phyloP scores from a whole-genome alignment of 2,329 filamentous ascomycete species.

The Fusarium sambucinum region DNA sequence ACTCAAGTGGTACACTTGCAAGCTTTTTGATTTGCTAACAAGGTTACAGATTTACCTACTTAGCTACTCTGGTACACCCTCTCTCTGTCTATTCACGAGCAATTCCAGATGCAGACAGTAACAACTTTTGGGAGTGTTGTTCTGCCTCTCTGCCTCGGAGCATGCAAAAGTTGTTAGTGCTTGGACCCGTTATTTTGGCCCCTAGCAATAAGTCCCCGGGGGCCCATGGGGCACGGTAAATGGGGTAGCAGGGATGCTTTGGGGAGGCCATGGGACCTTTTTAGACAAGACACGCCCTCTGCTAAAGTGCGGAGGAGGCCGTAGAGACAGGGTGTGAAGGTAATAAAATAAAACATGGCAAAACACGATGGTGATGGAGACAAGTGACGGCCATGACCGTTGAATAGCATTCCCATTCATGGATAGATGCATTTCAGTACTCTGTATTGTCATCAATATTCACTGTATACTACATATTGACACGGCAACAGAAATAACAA shows the following conservation, averaged over 20 bases:
- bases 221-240: conserved; percentile 41
- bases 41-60: conserved; percentile 32
- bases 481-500: neutral
- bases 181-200: neutral
- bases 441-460: neutral
- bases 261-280: conserved; percentile 3
- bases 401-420: conserved; percentile 3
- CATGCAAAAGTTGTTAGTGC: conserved; percentile 3
- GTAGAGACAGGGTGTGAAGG: neutral
- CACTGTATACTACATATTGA: neutral
- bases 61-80: conserved; percentile 26
- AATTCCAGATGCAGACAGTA: conserved; percentile 22
- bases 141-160: conserved; percentile 4
- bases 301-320: conserved; percentile 30
- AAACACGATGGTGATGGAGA: conserved; percentile 5
- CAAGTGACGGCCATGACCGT: neutral
- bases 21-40: neutral
- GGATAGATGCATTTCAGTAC: no score
- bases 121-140: no score
- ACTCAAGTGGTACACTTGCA: conserved; percentile 16
- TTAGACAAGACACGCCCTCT: neutral
- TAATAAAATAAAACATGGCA: conserved; percentile 30
- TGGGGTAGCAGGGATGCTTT: conserved; percentile 22
- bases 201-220: conserved; percentile 23
- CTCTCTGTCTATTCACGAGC: conserved; percentile 34